Conservation (phyloP, 192 early-diverging fungal species). For the Pilaira anomala region DNA sequence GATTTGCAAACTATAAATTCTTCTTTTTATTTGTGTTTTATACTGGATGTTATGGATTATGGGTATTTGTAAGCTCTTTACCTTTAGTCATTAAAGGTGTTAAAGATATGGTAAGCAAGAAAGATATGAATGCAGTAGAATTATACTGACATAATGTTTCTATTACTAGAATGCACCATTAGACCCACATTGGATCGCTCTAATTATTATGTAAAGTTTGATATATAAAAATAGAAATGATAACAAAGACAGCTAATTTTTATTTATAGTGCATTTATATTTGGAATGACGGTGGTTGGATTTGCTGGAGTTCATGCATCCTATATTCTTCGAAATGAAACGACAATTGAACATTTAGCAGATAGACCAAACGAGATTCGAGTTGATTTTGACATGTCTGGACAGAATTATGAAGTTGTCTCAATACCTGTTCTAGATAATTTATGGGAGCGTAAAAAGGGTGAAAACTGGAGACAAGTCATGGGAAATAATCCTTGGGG, state of each 20-base stretch:
- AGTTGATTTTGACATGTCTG: constrained; percentile 39
- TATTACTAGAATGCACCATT: constrained; percentile 12
- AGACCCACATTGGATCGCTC: constrained; percentile 35
- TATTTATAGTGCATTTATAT: constrained; percentile 35
- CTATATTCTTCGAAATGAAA: constrained; percentile 45
- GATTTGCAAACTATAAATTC: constrained; percentile 55
- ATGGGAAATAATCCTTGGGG: constrained; percentile 39
- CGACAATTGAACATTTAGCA: constrained; percentile 46
- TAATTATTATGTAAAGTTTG: constrained; percentile 26
- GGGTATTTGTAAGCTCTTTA: constrained; percentile 34
- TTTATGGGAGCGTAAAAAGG: constrained; percentile 39
- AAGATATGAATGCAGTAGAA: not conserved
- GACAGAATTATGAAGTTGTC: constrained; percentile 36
- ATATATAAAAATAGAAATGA: not conserved
- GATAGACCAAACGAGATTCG: constrained; percentile 37
- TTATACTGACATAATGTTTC: not conserved
- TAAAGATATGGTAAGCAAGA: constrained; percentile 11
- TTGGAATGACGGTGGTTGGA: constrained; percentile 42
- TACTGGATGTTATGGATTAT: constrained; percentile 44
- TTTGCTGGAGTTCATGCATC: constrained; percentile 43
- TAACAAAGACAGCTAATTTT: not conserved
- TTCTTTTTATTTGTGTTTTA: constrained; percentile 52
- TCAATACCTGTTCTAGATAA: constrained; percentile 34
- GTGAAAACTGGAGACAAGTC: constrained; percentile 44
- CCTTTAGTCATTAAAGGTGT: constrained; percentile 27